Base-by-base conservation (phyloP, 225 moss, liverwort and hornwort genomes). In the Physcomitrium patens region DNA sequence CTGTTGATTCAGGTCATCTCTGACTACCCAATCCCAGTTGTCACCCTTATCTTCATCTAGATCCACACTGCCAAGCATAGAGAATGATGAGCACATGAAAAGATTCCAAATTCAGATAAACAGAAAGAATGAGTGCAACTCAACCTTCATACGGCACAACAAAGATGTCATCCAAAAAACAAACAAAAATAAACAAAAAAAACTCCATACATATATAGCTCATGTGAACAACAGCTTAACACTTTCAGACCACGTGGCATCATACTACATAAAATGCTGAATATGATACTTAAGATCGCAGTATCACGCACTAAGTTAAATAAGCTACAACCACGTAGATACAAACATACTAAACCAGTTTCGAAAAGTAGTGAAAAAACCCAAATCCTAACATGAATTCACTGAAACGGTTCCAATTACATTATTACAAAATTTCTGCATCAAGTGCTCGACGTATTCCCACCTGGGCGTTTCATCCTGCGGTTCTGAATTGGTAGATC, bases 1-100 rank as follows among this genome's bases (percentile, higher is more conserved):
- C 62, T 81, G 74, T 58, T 69, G 73, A 37, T 55, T 70, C 45
- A 54, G 28, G 66, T 75, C 71, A 50, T 75, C 80, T 60, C 70
- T 62, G 60, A 49, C 72, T 62, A 43, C 54, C 77, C 74, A 78
- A 67, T 78, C 77, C 84, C 71, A 78, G 67, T 77, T 75, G 15
- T 78, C 78, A 62, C 48, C 27, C 8, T 75, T 67, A 24, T 78
- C 77, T 60, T 84, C 84, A 60, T 81, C 75, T n/a, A 60, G 66
- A 31, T 49, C 74, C 75, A 75, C 67, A 75, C 84, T 84, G 81
- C 61, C 62, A 69, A 74, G 69, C 26, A 65, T 20, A 76, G 23
- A 9, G 10, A 69, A 28, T 16, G 19, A 12, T 70, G 15, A 64
- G 20, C 51, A 65, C 41, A 51, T 53, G 43, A 70, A 60, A 62